A percentile compares a stretch with the other conserved stretches of the same genome.
Conservation (phyloP, 2,329 filamentous ascomycete genomes). For the Penicillium sp. region DNA sequence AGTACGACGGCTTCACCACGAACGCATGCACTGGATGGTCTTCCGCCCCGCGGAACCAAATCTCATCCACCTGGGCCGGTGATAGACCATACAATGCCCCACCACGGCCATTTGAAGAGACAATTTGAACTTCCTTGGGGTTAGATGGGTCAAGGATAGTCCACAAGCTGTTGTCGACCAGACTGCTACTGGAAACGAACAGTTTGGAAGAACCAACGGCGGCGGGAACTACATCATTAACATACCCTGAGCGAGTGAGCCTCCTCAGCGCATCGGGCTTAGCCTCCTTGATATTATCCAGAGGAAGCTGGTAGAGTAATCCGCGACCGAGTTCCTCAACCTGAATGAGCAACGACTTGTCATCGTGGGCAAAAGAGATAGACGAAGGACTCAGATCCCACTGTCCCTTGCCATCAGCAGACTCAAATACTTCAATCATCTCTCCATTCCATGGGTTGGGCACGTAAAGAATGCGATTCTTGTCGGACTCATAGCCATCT, state of each 20-base stretch:
- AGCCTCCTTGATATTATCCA: conserved; percentile 26
- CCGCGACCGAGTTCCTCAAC: conserved; percentile 42
- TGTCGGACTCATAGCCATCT: conserved; percentile 47
- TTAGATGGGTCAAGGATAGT: conserved; percentile 37
- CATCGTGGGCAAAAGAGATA: conserved; percentile 41
- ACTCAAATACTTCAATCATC: conserved; percentile 38
- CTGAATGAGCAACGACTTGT: conserved; percentile 39
- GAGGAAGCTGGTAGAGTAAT: conserved; percentile 39
- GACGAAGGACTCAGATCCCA: conserved; percentile 42
- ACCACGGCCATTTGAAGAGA: conserved; percentile 37
- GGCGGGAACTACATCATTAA: conserved; percentile 37
- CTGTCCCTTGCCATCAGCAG: conserved; percentile 33
- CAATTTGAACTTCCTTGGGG: conserved; percentile 26
- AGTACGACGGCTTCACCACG: conserved; percentile 46
- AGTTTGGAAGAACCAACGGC: conserved; percentile 34
- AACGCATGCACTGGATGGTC: conserved; percentile 43
- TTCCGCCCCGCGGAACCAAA: conserved; percentile 45
- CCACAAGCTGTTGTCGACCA: conserved; percentile 45
- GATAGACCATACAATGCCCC: conserved; percentile 42
- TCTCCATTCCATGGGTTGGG: conserved; percentile 40
- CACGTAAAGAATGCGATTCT: conserved; percentile 43
- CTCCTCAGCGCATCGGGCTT: conserved; percentile 33
- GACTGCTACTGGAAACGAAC: conserved; percentile 41
- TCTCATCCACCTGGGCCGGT: conserved; percentile 39
- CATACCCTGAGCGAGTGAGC: conserved; percentile 39